Evolutionary conservation across 2,329 filamentous ascomycete genomes (phyloP).

Genomic region (Penicillium oxalicum): DNA sequence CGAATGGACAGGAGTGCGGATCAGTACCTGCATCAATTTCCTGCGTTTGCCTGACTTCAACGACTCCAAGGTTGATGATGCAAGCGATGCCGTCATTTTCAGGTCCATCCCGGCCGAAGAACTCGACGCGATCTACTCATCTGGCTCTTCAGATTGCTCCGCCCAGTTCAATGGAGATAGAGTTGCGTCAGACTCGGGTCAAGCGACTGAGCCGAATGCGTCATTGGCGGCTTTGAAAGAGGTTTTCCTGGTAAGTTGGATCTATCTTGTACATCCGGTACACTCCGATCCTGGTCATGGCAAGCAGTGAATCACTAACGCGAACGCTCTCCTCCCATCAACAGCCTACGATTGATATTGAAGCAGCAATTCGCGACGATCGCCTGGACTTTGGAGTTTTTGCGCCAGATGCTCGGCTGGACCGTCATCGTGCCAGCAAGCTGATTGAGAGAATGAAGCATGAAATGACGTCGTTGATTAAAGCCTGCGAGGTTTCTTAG

Average conservation of each 20-base stretch:
- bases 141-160: not conserved
- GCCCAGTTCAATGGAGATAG: conserved; percentile 11
- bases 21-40: conserved; percentile 79
- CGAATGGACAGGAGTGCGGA: conserved; percentile 64
- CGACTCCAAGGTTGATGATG: conserved; percentile 4
- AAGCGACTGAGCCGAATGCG: conserved; percentile 1
- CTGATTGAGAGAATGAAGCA: conserved; percentile 13
- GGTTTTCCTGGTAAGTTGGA: conserved; percentile 17
- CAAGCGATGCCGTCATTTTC: conserved; percentile 3
- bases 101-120: conserved; percentile 10
- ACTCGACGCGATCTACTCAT: conserved; percentile 3
- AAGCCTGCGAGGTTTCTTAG: conserved; percentile 3
- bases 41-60: conserved; percentile 49
- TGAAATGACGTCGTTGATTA: conserved; percentile 12
- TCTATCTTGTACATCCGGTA: conserved; percentile 4
- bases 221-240: conserved; percentile 9
- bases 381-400: conserved; percentile 21
- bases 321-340: conserved; percentile 7
- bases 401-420: conserved; percentile 12
- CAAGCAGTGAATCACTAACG: conserved; percentile 10
- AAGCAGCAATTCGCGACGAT: conserved; percentile 19
- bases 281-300: not conserved
- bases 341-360: conserved; percentile 22
- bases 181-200: conserved; percentile 4
- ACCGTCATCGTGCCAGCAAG: conserved; percentile 7